Evolutionary conservation across 2,329 filamentous ascomycete genomes (phyloP).

Genomic region (Alternaria postmessia): DNA sequence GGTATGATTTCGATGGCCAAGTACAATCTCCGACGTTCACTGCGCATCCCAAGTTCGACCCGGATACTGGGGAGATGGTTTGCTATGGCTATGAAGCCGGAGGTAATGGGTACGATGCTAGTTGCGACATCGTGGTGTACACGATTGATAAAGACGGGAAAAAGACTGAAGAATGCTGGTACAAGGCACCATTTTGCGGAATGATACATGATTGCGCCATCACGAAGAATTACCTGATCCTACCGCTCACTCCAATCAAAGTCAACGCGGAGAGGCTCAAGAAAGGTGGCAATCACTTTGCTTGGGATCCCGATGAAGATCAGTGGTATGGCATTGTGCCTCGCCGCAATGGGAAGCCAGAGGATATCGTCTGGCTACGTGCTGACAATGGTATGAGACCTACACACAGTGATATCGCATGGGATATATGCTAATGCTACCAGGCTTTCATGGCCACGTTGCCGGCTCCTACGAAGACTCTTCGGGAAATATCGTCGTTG

Average conservation of each 20-base stretch:
- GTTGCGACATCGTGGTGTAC: constrained; percentile 52
- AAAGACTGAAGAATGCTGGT: constrained; percentile 53
- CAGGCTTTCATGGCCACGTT: constrained; percentile 54
- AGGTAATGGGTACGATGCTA: constrained; percentile 44
- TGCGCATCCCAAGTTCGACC: constrained; percentile 57
- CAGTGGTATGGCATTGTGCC: constrained; percentile 65
- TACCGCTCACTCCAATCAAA: constrained; percentile 52
- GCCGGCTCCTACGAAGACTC: constrained; percentile 54
- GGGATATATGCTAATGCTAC: neutral
- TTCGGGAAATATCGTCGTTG: constrained; percentile 49
- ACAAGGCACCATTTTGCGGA: constrained; percentile 50
- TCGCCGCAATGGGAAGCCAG: constrained; percentile 58
- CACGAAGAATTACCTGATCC: constrained; percentile 50
- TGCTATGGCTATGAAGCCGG: constrained; percentile 55
- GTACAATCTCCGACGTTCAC: constrained; percentile 53
- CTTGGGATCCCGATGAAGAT: constrained; percentile 60
- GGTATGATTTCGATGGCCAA: constrained; percentile 53
- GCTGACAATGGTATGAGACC: constrained; percentile 57
- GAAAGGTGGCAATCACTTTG: constrained; percentile 52
- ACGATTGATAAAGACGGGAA: constrained; percentile 50
- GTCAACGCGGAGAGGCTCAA: constrained; percentile 47
- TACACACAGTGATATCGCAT: neutral
- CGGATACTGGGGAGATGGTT: constrained; percentile 53
- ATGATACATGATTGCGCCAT: constrained; percentile 54
- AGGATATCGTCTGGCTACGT: constrained; percentile 63